These are phyloP conservation scores for Cenchrus fungigraminus DNA, from an alignment of 176 grass and related monocot species.

Conservation along the genomic window DNA sequence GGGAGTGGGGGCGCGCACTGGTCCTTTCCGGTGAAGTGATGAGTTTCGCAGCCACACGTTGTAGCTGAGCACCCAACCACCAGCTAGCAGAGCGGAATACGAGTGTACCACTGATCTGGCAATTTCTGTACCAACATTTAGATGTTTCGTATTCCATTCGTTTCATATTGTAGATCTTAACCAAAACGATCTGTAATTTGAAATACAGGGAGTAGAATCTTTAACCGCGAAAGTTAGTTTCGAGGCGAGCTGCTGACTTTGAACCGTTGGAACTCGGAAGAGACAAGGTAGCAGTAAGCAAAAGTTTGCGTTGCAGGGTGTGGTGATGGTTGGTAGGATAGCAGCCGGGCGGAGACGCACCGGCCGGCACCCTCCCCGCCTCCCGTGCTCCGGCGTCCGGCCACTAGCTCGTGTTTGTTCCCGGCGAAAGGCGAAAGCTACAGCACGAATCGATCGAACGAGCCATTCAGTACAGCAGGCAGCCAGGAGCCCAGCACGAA, in stretches of 20 bases:
- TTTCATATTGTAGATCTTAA: too few species aligned
- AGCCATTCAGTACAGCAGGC: too few species aligned
- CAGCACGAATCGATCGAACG: too few species aligned
- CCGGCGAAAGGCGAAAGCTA: too few species aligned
- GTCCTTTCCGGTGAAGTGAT: not conserved
- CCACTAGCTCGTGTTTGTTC: not conserved
- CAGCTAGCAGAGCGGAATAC: not conserved
- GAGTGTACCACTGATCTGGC: not conserved
- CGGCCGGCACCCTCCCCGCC: not conserved
- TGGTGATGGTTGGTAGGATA: not conserved
- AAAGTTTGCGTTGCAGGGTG: not conserved
- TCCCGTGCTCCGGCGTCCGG: too few species aligned
- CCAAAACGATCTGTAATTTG: too few species aligned
- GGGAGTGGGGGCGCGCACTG: not conserved
- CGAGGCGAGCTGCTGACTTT: not conserved
- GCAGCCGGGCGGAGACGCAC: not conserved
- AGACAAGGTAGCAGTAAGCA: too few species aligned
- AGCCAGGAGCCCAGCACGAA: too few species aligned
- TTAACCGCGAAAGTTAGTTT: too few species aligned
- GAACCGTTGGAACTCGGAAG: not conserved
- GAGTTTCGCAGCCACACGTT: not conserved
- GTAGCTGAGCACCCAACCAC: not conserved
- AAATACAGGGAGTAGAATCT: too few species aligned
- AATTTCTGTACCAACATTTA: not conserved
- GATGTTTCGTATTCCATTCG: too few species aligned